Evolutionary conservation across 2,329 filamentous ascomycete species (phyloP), one percentile per base, ranked within the genome.

Genomic region (Macrophomina pseudophaseolina): DNA sequence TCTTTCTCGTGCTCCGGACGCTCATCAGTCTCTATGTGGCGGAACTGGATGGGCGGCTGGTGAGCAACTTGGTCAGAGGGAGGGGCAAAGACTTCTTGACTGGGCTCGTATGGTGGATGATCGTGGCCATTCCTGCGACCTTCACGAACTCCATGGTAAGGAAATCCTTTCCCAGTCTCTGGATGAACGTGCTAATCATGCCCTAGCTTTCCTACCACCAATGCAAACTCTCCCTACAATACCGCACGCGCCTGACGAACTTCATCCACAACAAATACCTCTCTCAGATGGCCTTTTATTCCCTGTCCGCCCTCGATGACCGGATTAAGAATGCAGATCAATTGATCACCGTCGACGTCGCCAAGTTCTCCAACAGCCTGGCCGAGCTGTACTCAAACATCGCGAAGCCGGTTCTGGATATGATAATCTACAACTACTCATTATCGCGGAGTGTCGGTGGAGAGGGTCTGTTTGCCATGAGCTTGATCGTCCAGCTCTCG

Each of bases 251-350:
- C 53, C 85, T 99, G 40, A 99, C 95, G n/a, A 91, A 95, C 74
- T 85, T 94, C 76, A 95, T 99, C 60, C 95, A 99, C 81, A 91
- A 96, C 77, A 92, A 94, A 77, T 99, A 99, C 78, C 86, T 99
- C 14, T 94, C 92, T n/a, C 91, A 97, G 68, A 91, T 99, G 87
- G 98, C 94, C 0, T 99, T 98, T 78, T 99, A 99, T 78, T 94
- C 93, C 3, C 91, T 99, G 63, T 96, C 94, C 0, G 93, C 95
- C 0, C 85, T 99, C 42, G 95, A 99, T 74, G 95, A 99, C 77
- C 89, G 95, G 75, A 97, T 99, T 85, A 97, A 97, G 84, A 99
- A 99, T 75, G 93, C 95, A 3, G 95, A 99, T 76, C 95, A 99
- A 80, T 86, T 99, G 51, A 97, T 99, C 72, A 95, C 94, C 0